These are phyloP conservation scores for Licmophora abbreviata DNA, from an alignment of 108 stramenopile species.

Conservation along the genomic window DNA sequence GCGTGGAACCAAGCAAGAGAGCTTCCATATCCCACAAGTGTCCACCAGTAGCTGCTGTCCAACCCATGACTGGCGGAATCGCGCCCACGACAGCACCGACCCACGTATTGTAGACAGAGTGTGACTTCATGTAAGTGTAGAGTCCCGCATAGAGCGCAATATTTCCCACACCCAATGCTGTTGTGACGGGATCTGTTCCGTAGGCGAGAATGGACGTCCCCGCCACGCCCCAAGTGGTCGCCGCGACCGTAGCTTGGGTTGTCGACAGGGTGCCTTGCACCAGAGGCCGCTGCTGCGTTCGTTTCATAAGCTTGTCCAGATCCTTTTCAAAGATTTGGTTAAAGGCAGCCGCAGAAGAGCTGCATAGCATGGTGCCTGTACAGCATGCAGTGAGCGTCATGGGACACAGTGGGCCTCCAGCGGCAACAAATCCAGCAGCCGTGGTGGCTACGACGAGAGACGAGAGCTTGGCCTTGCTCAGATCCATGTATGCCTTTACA, in stretches of 20 bases:
- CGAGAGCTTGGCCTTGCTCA: conserved; percentile 75
- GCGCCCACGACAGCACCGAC: conserved; percentile 98
- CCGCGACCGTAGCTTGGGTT: conserved; percentile 60
- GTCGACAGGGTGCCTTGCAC: conserved; percentile 60
- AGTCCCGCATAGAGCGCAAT: conserved; percentile 90
- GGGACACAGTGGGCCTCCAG: conserved; percentile 76
- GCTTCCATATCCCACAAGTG: conserved; percentile 57
- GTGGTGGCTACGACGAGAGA: conserved; percentile 90
- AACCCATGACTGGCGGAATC: conserved; percentile 98
- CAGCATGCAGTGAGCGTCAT: conserved; percentile 54
- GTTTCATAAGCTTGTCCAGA: conserved; percentile 83
- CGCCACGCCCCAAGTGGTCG: conserved; percentile 51
- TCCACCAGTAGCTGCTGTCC: conserved; percentile 90
- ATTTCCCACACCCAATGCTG: conserved; percentile 85
- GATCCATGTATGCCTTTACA: conserved; percentile 37
- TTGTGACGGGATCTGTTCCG: conserved; percentile 89
- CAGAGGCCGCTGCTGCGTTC: conserved; percentile 87
- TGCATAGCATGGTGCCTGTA: conserved; percentile 86
- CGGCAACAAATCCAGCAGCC: conserved; percentile 86
- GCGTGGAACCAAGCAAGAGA: conserved; percentile 70
- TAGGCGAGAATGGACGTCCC: conserved; percentile 67
- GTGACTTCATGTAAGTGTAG: conserved; percentile 96
- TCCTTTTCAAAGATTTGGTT: conserved; percentile 89
- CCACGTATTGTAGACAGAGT: conserved; percentile 93
- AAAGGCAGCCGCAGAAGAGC: conserved; percentile 86